Conservation (phyloP, 1,284 basidiomycete species). For the Papiliotrema laurentii region DNA sequence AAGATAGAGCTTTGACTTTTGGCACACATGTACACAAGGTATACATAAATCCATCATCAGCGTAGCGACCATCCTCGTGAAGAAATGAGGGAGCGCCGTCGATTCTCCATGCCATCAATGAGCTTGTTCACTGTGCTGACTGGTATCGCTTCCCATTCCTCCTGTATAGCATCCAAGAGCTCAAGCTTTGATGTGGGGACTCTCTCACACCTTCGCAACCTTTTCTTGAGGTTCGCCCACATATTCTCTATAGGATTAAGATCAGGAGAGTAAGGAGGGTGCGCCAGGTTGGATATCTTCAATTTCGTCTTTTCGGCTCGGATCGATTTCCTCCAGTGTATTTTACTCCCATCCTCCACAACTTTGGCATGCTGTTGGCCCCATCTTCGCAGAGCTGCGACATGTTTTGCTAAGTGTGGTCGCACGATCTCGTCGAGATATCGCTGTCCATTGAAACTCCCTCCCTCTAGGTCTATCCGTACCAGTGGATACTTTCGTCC, state of each 20-base stretch:
- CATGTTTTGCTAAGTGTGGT: background rate
- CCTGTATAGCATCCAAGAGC: slow-evolving; percentile 7
- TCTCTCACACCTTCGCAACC: slow-evolving; percentile 1
- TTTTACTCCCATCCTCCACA: background rate
- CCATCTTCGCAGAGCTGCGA: background rate
- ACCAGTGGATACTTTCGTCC: slow-evolving; percentile 2
- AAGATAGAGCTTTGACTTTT: too few relatives aligned
- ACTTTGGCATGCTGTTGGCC: background rate
- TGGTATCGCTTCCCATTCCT: slow-evolving; percentile 9
- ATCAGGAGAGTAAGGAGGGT: slow-evolving; percentile 20
- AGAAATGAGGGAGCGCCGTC: too few relatives aligned
- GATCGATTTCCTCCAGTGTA: background rate
- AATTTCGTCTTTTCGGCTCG: too few relatives aligned
- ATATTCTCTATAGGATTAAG: slow-evolving; percentile 22
- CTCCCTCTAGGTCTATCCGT: background rate
- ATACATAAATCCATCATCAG: too few relatives aligned
- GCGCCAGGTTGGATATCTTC: slow-evolving; percentile 8
- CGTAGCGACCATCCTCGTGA: too few relatives aligned
- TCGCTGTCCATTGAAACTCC: background rate
- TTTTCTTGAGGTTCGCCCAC: slow-evolving; percentile 17
- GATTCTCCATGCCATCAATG: background rate
- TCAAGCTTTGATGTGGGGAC: slow-evolving; percentile 9
- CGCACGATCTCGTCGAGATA: background rate
- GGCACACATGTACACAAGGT: too few relatives aligned
- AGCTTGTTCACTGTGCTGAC: background rate